Percentiles rank a stretch among this genome's conserved stretches.
phyloP scores from a whole-genome alignment of 192 early-diverging fungal species.

The Entomortierella lignicola region DNA sequence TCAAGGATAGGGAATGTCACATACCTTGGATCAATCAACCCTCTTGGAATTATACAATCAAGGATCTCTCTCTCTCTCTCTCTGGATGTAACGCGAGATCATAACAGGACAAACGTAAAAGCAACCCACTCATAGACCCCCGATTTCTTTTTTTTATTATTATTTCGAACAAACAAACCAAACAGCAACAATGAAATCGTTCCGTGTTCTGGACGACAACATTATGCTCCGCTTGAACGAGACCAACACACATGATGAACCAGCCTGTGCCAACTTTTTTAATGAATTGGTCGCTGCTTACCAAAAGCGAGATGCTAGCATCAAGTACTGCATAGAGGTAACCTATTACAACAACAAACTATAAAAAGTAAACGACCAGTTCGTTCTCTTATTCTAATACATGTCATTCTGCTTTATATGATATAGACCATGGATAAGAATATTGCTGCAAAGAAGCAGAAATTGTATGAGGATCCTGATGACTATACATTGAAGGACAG shows the following conservation, averaged over 20 bases:
- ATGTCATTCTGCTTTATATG: background rate
- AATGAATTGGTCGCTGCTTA: conserved; percentile 74
- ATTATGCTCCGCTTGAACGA: conserved; percentile 81
- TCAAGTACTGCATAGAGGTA: conserved; percentile 76
- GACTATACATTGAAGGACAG: conserved; percentile 64
- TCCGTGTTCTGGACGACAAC: conserved; percentile 84
- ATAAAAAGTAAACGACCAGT: conserved; percentile 9
- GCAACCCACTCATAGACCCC: too few relatives aligned
- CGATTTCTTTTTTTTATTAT: background rate
- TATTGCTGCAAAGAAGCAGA: conserved; percentile 56
- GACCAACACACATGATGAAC: conserved; percentile 72
- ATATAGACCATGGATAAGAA: conserved; percentile 52
- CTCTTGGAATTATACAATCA: too few relatives aligned
- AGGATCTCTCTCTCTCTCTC: too few relatives aligned
- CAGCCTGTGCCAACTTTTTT: conserved; percentile 73
- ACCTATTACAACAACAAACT: background rate
- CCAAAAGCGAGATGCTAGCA: conserved; percentile 69
- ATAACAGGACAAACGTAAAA: too few relatives aligned
- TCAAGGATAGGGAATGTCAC: too few relatives aligned
- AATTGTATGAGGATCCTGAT: conserved; percentile 66
- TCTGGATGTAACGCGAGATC: too few relatives aligned
- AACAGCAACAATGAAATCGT: conserved; percentile 73
- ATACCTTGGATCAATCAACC: too few relatives aligned
- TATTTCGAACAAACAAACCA: background rate
- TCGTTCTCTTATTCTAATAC: too few relatives aligned